These are phyloP conservation scores for Lippia alba DNA, from an alignment of 305 asterid genomes.

Conservation along the genomic window DNA sequence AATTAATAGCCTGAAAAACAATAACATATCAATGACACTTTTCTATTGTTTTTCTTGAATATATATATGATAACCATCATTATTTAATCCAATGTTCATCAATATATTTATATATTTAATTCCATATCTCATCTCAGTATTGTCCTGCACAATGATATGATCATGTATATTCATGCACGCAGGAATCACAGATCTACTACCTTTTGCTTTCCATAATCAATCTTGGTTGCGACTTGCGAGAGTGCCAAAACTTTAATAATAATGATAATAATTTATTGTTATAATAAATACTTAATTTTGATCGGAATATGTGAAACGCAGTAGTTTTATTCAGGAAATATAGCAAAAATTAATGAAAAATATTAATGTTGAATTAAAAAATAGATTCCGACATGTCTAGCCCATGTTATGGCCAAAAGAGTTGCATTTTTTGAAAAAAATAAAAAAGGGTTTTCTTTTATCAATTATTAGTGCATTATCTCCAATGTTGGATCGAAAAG, in stretches of 20 bases:
- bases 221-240: constrained; percentile 3
- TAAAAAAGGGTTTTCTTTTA: not conserved
- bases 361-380: not conserved
- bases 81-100: too few species aligned
- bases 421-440: not conserved
- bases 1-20: too few species aligned
- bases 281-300: too few species aligned
- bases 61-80: too few species aligned
- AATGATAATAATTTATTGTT: too few species aligned
- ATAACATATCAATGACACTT: too few species aligned
- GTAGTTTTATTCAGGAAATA: too few species aligned
- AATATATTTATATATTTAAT: not conserved
- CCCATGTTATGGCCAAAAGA: not conserved
- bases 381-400: not conserved
- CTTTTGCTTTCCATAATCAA: constrained; percentile 1
- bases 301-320: too few species aligned
- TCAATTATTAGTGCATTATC: constrained; percentile 8
- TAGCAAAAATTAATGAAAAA: too few species aligned
- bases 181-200: constrained; percentile 19
- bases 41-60: too few species aligned
- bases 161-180: constrained; percentile 38
- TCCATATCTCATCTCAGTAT: not conserved
- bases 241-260: not conserved
- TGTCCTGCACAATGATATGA: constrained; percentile 21
- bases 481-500: not conserved